Evolutionary conservation across 2,329 filamentous ascomycete species (phyloP).

Genomic region (Nectriaceae sp.): DNA sequence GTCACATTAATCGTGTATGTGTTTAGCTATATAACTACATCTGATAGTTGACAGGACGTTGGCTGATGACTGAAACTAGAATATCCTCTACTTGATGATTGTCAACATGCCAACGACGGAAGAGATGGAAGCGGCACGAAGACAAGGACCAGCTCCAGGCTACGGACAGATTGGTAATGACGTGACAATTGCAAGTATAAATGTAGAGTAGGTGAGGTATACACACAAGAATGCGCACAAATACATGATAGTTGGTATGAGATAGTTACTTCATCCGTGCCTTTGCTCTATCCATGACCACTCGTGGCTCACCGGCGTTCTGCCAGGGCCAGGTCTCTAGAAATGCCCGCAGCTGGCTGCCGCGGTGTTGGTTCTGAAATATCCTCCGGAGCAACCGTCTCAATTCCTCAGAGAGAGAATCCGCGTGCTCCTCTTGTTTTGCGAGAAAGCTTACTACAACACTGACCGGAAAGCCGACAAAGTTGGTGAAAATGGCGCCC

Average conservation of each 20-base stretch:
- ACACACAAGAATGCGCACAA: too few species aligned
- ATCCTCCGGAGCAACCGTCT: not conserved
- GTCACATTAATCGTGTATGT: conserved; percentile 8
- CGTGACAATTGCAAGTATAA: too few species aligned
- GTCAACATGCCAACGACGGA: conserved; percentile 17
- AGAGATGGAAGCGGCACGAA: conserved; percentile 11
- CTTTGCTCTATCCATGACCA: conserved; percentile 10
- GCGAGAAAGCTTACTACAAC: not conserved
- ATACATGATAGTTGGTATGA: too few species aligned
- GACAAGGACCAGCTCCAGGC: not conserved
- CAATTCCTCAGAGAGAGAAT: too few species aligned
- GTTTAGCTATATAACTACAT: too few species aligned
- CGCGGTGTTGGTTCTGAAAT: not conserved
- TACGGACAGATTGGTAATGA: not conserved
- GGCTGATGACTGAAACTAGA: conserved; percentile 5
- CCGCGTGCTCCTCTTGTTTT: too few species aligned
- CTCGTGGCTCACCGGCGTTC: not conserved
- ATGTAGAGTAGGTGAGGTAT: too few species aligned
- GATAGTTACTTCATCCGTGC: too few species aligned
- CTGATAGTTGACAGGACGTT: not conserved
- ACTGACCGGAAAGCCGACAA: conserved; percentile 1
- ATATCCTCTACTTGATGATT: conserved; percentile 18
- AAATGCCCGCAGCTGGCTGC: not conserved
- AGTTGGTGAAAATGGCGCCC: conserved; percentile 1
- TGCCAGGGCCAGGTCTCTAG: conserved; percentile 6